Evolutionary conservation across 768 basidiomycete species (phyloP), one percentile per base, ranked within the genome.

Genomic region (Mycena kentingensis): DNA sequence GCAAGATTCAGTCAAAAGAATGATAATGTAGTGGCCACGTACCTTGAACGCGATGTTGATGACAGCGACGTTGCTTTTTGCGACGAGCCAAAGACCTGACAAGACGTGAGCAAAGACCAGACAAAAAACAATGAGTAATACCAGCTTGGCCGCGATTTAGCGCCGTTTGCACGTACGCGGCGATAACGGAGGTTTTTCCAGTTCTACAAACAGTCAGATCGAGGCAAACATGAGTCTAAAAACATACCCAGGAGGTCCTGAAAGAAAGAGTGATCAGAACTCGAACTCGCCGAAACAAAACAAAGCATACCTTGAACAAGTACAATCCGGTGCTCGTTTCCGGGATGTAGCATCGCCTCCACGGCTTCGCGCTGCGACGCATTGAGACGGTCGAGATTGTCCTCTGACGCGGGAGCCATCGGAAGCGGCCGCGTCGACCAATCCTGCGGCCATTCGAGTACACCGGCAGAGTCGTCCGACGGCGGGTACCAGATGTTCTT

Each of bases 21-120:
- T 18, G 13, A 19, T 13, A 35, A 12, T n/a, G 0, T 21, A 24
- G 26, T 25, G 15, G 7, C 12, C 3, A 34, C 38, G 18, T 19
- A 50, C 58, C 44, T 60, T 60, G 21, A 49, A 12, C 16, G 88
- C 90, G 70, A 93, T 92, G 59, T 93, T 93, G 67, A 90, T 92
- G 19, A 93, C 91, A 41, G 89, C 91, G 43, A 93, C 82, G 73
- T 93, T 93, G 16, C 87, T 88, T 63, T 93, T 88, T 28, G 91
- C 88, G 63, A 90, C 73, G 5, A 93, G 79, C 87, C 89, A 93
- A 12, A 91, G 82, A 0, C 87, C 83, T 55, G 65, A n/a, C n/a
- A n/a, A n/a, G n/a, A n/a, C n/a, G n/a, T 58, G 42, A 16, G 5
- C 8, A 11, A 31, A 3, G 5, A 31, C 52, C 10, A 48, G 47